Evolutionary conservation across 1,284 basidiomycete genomes (phyloP).

Genomic region (Cryptococcus floricola): DNA sequence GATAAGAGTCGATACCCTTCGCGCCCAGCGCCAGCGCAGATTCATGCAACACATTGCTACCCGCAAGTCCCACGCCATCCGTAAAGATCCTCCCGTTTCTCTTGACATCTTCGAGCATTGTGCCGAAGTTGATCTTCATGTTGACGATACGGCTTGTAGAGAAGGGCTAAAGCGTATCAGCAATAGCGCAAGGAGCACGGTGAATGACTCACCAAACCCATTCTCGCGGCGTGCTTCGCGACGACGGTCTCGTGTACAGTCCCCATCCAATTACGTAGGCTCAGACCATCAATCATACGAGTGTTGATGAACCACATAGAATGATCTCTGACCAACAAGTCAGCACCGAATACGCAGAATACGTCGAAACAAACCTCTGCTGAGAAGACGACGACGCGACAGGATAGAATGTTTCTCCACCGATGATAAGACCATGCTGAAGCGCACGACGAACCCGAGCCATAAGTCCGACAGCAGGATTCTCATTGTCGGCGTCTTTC

Average conservation of each 20-base stretch:
- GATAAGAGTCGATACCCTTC: constrained; percentile 26
- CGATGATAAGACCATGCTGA: constrained; percentile 39
- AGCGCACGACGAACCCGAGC: constrained; percentile 45
- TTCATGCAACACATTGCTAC: constrained; percentile 31
- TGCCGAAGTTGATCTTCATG: constrained; percentile 25
- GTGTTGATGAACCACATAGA: constrained; percentile 47
- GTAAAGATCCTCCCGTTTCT: constrained; percentile 39
- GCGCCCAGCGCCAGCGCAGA: constrained; percentile 38
- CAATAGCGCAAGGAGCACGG: background rate
- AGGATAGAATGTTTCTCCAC: constrained; percentile 37
- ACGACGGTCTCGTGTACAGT: constrained; percentile 43
- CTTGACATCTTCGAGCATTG: constrained; percentile 25
- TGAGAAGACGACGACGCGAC: constrained; percentile 44
- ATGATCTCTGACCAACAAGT: constrained; percentile 39
- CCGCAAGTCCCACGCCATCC: constrained; percentile 45
- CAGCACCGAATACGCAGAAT: background rate
- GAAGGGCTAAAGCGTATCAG: constrained; percentile 27
- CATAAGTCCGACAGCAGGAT: constrained; percentile 38
- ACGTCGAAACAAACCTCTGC: constrained; percentile 31
- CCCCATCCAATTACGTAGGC: constrained; percentile 40
- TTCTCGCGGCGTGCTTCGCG: constrained; percentile 45
- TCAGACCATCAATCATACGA: constrained; percentile 28
- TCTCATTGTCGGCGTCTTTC: constrained; percentile 28
- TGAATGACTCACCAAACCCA: constrained; percentile 35
- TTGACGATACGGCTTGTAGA: constrained; percentile 38